A percentile compares a stretch with the other conserved stretches of the same genome.
Evolutionary conservation across 164 flowering plant genomes (phyloP).

Genomic region (Saururus chinensis): DNA sequence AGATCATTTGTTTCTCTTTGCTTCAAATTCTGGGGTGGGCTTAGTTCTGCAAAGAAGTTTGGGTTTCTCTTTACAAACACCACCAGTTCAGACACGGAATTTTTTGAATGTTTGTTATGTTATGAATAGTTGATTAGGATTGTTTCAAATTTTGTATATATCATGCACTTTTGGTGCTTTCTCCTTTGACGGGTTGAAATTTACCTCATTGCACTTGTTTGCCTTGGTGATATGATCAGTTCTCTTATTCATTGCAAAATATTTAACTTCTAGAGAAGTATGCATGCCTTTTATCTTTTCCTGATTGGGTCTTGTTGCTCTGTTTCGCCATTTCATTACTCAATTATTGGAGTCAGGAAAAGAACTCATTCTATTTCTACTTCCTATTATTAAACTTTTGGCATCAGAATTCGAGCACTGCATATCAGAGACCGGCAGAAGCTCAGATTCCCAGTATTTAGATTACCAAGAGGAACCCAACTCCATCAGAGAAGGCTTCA

Average conservation of each 20-base stretch:
- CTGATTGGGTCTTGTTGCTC: background rate
- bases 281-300: background rate
- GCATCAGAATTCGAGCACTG: conserved; percentile 21
- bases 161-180: background rate
- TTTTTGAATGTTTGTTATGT: background rate
- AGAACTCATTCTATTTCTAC: background rate
- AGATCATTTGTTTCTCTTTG: too few relatives aligned
- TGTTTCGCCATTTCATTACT: background rate
- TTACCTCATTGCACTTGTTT: too few relatives aligned
- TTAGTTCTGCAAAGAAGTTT: background rate
- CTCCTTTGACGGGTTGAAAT: too few relatives aligned
- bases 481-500: conserved; percentile 26
- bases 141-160: background rate
- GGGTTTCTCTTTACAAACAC: background rate
- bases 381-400: background rate
- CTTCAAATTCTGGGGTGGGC: too few relatives aligned
- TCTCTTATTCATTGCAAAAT: too few relatives aligned
- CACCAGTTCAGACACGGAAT: background rate
- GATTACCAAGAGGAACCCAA: conserved; percentile 43
- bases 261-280: background rate
- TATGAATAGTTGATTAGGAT: background rate
- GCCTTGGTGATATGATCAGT: too few relatives aligned
- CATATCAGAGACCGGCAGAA: conserved; percentile 27
- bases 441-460: conserved; percentile 19
- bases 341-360: background rate